Evolutionary conservation across 371 early-diverging fungal species (phyloP), one percentile per base, ranked within the genome.

Genomic region (Haplosporangium sp.): DNA sequence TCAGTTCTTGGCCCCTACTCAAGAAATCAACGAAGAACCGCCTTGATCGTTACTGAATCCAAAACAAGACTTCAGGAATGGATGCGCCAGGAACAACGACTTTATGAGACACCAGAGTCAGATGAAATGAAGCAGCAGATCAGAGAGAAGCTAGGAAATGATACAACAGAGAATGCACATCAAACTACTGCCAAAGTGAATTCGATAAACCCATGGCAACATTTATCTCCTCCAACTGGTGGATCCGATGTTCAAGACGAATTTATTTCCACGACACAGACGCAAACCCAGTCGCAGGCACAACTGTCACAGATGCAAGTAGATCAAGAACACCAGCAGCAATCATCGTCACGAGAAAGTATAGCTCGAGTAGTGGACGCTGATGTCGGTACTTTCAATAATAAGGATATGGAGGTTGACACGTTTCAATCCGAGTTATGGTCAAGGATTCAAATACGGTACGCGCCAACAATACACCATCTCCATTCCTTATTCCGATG

Each of bases 371-470:
- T 17, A 17, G 17, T n/a, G 13, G 17, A 13, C 13, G 4, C 17
- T 48, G n/a, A 48, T 56, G 40, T 1, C 17, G 20, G 55, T 19
- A 1, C 37, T 6, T 1, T 20, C 38, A 38, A 59, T 1, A 40
- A 9, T 11, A 59, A 59, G 8, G 59, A 38, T 2, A 38, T 5
- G 8, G 38, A 11, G 1, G 44, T 52, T 10, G 47, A 35, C 1
- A 34, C 6, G 13, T 77, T 73, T 39, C 57, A 60, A 47, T 13
- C 63, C 1, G 67, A 69, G 4, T 50, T 77, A 1, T 77, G 78
- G 78, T 38, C 78, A 2, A 65, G 70, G 48, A 69, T 77, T 53
- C 66, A 77, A 37, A 65, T 77, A 35, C 73, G 78, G 4, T 77
- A 77, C 44, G 78, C 67, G 9, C 78, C 78, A 7, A 73, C 69